These are phyloP conservation scores for Thermothelomyces thermophilus DNA, from an alignment of 2,329 filamentous ascomycete genomes.

Conservation along the genomic window DNA sequence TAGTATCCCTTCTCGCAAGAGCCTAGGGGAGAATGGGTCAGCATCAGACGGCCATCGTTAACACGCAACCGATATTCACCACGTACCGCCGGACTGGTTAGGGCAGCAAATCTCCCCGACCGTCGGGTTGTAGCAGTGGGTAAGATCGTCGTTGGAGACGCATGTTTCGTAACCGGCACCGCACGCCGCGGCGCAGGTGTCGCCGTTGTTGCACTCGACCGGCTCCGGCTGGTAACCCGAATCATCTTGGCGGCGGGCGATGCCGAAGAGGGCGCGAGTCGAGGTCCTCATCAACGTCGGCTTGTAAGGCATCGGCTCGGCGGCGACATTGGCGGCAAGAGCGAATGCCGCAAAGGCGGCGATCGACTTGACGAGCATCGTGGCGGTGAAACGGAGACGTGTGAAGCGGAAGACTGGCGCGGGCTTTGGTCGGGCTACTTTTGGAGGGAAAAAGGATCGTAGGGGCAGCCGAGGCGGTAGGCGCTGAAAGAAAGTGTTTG, in stretches of 20 bases:
- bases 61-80: background rate
- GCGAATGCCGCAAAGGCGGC: slow-evolving; percentile 40
- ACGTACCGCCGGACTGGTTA: slow-evolving; percentile 50
- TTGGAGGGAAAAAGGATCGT: background rate
- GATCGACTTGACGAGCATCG: slow-evolving; percentile 40
- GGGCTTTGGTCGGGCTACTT: background rate
- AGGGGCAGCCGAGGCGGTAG: background rate
- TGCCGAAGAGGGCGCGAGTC: slow-evolving; percentile 33
- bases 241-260: slow-evolving; percentile 35
- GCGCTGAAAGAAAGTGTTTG: background rate
- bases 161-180: slow-evolving; percentile 45
- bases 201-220: slow-evolving; percentile 42
- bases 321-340: slow-evolving; percentile 29
- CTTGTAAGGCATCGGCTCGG: slow-evolving; percentile 32
- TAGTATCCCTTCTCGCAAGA: slow-evolving; percentile 56
- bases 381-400: slow-evolving; percentile 10
- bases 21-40: slow-evolving; percentile 36
- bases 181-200: slow-evolving; percentile 50
- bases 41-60: background rate
- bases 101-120: slow-evolving; percentile 51
- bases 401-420: background rate
- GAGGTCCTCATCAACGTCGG: slow-evolving; percentile 33
- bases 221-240: slow-evolving; percentile 45
- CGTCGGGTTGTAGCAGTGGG: slow-evolving; percentile 53
- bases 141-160: slow-evolving; percentile 40